Percentiles rank a stretch among this genome's conserved stretches.
Evolutionary conservation across 1,284 basidiomycete species (phyloP).

Genomic region (Pterula multifida): DNA sequence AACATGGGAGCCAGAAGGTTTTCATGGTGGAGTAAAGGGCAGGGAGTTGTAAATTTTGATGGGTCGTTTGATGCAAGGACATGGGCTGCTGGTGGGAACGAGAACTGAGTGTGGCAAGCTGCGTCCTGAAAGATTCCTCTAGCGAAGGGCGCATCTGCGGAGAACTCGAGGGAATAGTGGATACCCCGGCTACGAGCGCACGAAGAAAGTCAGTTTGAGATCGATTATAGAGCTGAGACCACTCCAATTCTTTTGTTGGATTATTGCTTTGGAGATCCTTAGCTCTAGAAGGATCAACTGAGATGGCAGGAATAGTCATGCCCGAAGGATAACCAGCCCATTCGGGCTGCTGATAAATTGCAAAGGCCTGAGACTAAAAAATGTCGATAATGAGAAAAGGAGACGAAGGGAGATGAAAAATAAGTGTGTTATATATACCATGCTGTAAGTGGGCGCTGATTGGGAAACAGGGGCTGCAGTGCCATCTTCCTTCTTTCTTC

Average conservation of each 20-base stretch:
- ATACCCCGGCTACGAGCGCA: background rate
- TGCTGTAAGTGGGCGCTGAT: background rate
- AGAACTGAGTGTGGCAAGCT: background rate
- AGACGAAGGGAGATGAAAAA: too few species aligned
- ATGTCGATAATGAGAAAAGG: background rate
- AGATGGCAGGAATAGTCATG: background rate
- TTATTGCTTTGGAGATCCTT: background rate
- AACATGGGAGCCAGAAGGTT: constrained; percentile 2
- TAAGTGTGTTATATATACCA: background rate
- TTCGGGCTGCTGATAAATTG: background rate
- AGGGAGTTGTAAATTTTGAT: background rate
- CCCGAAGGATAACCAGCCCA: background rate
- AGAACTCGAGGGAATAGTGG: background rate
- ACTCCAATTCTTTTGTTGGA: background rate
- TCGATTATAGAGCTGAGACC: background rate
- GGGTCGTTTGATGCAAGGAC: background rate
- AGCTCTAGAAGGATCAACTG: background rate
- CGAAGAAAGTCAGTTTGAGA: background rate
- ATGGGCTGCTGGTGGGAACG: background rate
- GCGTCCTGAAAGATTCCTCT: background rate
- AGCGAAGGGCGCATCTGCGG: background rate
- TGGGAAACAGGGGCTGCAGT: background rate
- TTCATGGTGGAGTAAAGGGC: background rate
- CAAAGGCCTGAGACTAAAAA: background rate
- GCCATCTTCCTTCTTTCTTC: background rate